phyloP scores from a whole-genome alignment of 768 basidiomycete genomes.

The Boletellus emodensis region DNA sequence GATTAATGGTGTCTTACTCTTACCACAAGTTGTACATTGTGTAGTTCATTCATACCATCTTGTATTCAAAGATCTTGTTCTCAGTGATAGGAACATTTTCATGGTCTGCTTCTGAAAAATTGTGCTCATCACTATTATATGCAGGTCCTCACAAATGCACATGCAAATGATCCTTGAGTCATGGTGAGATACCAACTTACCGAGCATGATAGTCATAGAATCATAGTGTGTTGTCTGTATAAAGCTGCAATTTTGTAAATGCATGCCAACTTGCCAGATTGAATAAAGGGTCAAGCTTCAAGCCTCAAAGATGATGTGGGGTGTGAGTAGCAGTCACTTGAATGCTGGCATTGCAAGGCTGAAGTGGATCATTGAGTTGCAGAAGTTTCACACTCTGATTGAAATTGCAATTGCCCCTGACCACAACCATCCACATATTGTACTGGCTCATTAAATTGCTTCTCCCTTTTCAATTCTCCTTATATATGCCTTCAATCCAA shows the following conservation, averaged over 20 bases:
- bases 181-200: background rate
- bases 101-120: background rate
- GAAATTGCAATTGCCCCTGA: background rate
- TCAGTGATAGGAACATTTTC: background rate
- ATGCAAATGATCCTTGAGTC: background rate
- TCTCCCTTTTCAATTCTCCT: too few relatives aligned
- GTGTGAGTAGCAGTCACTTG: too few relatives aligned
- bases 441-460: background rate
- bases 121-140: background rate
- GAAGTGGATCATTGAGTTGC: too few relatives aligned
- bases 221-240: background rate
- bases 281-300: too few relatives aligned
- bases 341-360: too few relatives aligned
- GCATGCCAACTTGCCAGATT: slow-evolving; percentile 1
- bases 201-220: background rate
- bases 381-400: background rate
- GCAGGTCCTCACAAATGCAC: too few relatives aligned
- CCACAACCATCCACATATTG: background rate
- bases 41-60: too few relatives aligned
- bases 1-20: too few relatives aligned
- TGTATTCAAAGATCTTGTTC: background rate
- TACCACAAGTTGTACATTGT: too few relatives aligned
- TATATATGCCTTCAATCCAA: too few relatives aligned
- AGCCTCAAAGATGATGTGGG: too few relatives aligned
- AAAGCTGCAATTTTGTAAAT: background rate